phyloP scores from a whole-genome alignment of 75 land plant species.

The Pinus taeda region DNA sequence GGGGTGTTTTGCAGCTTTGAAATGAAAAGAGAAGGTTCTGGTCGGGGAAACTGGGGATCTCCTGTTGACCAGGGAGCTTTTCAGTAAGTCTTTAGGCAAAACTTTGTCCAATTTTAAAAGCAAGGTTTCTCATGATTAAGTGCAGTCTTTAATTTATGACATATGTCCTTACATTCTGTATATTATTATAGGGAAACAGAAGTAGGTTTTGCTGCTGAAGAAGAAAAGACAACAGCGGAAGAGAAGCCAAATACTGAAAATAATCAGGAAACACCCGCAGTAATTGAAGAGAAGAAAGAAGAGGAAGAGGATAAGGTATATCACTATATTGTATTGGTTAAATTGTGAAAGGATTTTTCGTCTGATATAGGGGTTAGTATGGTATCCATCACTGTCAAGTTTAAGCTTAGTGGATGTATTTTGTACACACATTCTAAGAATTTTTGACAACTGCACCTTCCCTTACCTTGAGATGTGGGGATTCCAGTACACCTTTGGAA shows the following conservation, averaged over 20 bases:
- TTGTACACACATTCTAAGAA: neutral
- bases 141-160: neutral
- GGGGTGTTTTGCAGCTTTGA: conserved; percentile 27
- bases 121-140: neutral
- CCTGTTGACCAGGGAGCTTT: conserved; percentile 21
- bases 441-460: neutral
- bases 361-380: neutral
- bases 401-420: neutral
- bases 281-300: conserved; percentile 35
- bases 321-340: neutral
- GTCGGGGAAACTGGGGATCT: conserved; percentile 53
- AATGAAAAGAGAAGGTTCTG: conserved; percentile 44
- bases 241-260: conserved; percentile 21
- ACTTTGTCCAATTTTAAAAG: conserved; percentile 4
- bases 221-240: conserved; percentile 17
- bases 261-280: conserved; percentile 11
- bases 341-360: neutral
- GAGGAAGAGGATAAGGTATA: conserved; percentile 75
- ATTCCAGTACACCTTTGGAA: neutral
- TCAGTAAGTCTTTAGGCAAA: conserved; percentile 22
- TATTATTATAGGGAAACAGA: conserved; percentile 30
- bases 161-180: conserved; percentile 1
- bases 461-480: neutral
- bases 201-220: conserved; percentile 25
- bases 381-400: neutral